Evolutionary conservation across 139 green algal genomes (phyloP).

Genomic region (Chlamydomonas sp.): DNA sequence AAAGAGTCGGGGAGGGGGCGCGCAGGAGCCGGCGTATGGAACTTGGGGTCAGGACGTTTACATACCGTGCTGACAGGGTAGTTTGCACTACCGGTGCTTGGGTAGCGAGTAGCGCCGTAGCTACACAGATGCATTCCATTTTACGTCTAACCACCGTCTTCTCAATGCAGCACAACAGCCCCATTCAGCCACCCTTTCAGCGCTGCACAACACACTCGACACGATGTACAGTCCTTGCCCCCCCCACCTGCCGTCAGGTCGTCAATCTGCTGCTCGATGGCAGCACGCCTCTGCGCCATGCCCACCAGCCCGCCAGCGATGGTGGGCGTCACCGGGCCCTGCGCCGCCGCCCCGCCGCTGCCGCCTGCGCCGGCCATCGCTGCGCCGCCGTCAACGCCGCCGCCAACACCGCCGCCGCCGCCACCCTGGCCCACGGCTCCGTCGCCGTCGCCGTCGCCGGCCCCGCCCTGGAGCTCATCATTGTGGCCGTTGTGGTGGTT

Average conservation of each 20-base stretch:
- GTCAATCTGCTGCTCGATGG: conserved; percentile 54
- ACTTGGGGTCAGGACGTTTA: no score
- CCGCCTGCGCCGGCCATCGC: not conserved
- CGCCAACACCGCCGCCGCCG: not conserved
- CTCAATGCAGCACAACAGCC: no score
- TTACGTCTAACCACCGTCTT: no score
- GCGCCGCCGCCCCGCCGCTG: not conserved
- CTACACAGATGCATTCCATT: no score
- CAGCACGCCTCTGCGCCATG: conserved; percentile 18
- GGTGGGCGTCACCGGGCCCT: conserved; percentile 25
- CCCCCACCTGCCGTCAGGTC: conserved; percentile 27
- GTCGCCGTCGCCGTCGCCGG: not conserved
- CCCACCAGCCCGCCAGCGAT: conserved; percentile 23
- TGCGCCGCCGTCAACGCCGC: no score
- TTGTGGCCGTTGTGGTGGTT: not conserved
- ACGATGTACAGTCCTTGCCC: not conserved
- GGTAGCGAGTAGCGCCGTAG: no score
- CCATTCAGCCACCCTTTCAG: no score
- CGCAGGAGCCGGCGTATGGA: no score
- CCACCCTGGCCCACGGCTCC: not conserved
- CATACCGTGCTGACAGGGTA: no score
- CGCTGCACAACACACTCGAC: no score
- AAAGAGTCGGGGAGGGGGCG: no score
- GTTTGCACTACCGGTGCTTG: no score
- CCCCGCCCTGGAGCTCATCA: not conserved